Percentiles rank a stretch among this genome's conserved stretches.
Conservation (phyloP, 805 yeast genomes). For the Ogataea trehalophila region DNA sequence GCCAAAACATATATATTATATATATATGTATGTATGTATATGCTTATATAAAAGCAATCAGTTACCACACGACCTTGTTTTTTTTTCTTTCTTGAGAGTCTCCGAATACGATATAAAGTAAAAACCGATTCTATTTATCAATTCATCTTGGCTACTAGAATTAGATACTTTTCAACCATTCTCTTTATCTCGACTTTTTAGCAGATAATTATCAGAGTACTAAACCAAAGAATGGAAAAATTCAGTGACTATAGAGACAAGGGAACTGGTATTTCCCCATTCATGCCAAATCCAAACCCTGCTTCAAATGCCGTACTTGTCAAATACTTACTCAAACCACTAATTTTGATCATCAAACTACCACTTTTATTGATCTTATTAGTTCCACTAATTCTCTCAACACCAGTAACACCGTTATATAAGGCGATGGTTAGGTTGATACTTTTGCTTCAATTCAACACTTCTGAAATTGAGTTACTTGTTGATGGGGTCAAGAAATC, state of each 20-base stretch:
- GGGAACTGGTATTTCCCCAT: conserved; percentile 92
- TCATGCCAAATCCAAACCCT: conserved; percentile 50
- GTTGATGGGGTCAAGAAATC: conserved; percentile 49
- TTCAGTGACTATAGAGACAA: conserved; percentile 82
- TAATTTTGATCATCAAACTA: conserved; percentile 21
- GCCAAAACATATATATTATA: too few relatives aligned
- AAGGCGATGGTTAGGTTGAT: conserved; percentile 15
- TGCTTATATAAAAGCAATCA: too few relatives aligned
- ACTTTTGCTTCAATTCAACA: conserved; percentile 31
- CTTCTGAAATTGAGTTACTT: conserved; percentile 25
- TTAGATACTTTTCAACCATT: too few relatives aligned
- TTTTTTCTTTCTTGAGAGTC: too few relatives aligned
- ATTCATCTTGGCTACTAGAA: too few relatives aligned
- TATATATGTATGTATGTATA: too few relatives aligned
- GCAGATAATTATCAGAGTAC: too few relatives aligned
- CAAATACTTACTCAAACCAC: conserved; percentile 14
- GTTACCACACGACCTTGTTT: too few relatives aligned
- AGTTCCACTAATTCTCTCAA: conserved; percentile 4
- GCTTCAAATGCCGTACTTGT: conserved; percentile 2
- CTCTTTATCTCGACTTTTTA: too few relatives aligned
- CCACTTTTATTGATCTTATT: conserved; percentile 26
- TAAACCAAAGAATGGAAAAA: conserved; percentile 56
- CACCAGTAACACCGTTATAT: conserved; percentile 10
- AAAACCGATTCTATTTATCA: too few relatives aligned
- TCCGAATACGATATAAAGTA: too few relatives aligned